Percentiles rank a stretch among this genome's conserved stretches.
phyloP scores from a whole-genome alignment of 257 asterid genomes.

The Apocynum venetum region DNA sequence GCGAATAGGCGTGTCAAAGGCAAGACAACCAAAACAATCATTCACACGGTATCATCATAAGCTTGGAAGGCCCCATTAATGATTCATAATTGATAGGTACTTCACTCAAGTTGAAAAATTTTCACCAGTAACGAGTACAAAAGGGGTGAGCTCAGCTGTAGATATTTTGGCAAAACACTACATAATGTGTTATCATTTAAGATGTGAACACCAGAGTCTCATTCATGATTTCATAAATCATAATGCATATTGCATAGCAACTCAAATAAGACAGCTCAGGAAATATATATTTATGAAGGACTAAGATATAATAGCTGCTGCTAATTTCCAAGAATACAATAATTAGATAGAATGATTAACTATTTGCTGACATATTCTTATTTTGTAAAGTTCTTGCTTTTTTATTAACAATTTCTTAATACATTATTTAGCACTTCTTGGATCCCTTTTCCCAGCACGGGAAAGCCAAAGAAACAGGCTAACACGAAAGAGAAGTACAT shows the following conservation, averaged over 20 bases:
- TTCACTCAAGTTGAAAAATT: too few relatives aligned
- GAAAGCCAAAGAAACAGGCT: not conserved
- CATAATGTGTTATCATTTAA: too few relatives aligned
- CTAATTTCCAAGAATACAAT: not conserved
- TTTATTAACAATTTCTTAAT: not conserved
- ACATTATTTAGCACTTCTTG: conserved; percentile 7
- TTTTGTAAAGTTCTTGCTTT: not conserved
- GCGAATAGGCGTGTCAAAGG: too few relatives aligned
- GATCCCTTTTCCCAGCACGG: not conserved
- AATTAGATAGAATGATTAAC: not conserved
- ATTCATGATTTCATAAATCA: not conserved
- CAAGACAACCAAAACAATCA: too few relatives aligned
- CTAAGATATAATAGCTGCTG: not conserved
- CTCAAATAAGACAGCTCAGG: not conserved
- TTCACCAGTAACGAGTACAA: too few relatives aligned
- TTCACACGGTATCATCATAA: too few relatives aligned
- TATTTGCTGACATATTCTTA: not conserved
- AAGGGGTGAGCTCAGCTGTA: too few relatives aligned
- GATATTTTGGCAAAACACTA: not conserved
- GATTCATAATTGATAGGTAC: too few relatives aligned
- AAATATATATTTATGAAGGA: not conserved
- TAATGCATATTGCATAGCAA: not conserved
- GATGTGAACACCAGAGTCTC: too few relatives aligned
- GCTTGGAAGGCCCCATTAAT: too few relatives aligned
- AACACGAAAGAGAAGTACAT: not conserved